phyloP scores from a whole-genome alignment of 202 grass and related monocot species.

The Setaria italica region DNA sequence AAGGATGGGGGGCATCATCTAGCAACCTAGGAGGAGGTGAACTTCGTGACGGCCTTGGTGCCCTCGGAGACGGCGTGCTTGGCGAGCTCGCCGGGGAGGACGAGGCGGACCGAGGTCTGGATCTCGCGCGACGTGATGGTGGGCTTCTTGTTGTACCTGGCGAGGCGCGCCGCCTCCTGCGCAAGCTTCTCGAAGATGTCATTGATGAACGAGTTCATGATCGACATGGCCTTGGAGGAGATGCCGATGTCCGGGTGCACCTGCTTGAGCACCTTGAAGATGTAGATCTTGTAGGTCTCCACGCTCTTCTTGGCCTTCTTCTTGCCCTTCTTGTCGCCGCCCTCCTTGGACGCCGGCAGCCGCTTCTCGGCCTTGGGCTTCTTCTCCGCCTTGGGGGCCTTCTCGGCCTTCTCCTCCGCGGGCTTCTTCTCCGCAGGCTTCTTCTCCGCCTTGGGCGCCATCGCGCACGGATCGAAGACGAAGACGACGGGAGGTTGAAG shows the following conservation, averaged over 20 bases:
- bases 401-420: slow-evolving; percentile 63
- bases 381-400: slow-evolving; percentile 58
- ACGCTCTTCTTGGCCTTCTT: slow-evolving; percentile 69
- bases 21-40: slow-evolving; percentile 56
- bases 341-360: slow-evolving; percentile 60
- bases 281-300: slow-evolving; percentile 75
- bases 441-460: slow-evolving; percentile 74
- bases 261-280: slow-evolving; percentile 66
- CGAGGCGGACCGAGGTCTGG: slow-evolving; percentile 66
- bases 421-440: slow-evolving; percentile 74
- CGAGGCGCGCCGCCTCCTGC: slow-evolving; percentile 44
- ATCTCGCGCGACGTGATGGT: slow-evolving; percentile 71
- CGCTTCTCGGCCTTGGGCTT: slow-evolving; percentile 69
- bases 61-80: slow-evolving; percentile 63
- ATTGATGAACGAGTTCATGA: slow-evolving; percentile 59
- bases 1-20: neutral
- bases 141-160: slow-evolving; percentile 70
- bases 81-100: slow-evolving; percentile 67
- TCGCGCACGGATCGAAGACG: neutral
- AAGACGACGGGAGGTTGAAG: neutral
- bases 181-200: slow-evolving; percentile 67
- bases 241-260: slow-evolving; percentile 56
- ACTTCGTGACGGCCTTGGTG: slow-evolving; percentile 31
- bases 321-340: slow-evolving; percentile 67
- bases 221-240: slow-evolving; percentile 60